phyloP scores from a whole-genome alignment of 78 protist species.

The Chrysochromulina tobinii region DNA sequence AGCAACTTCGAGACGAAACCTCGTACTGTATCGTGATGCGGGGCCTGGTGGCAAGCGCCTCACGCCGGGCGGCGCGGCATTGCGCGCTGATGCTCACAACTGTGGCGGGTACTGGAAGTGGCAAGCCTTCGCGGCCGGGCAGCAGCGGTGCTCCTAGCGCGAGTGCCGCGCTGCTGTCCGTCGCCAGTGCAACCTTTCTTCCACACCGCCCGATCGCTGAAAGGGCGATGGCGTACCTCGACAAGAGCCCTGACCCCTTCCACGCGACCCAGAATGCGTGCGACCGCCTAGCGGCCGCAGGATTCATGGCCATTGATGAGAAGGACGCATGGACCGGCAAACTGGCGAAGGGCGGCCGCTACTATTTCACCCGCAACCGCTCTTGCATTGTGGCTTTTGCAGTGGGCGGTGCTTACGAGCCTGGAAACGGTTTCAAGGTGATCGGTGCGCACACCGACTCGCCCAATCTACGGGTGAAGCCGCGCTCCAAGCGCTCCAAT shows the following conservation, averaged over 20 bases:
- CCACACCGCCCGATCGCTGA: not conserved
- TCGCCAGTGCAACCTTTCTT: too few species aligned
- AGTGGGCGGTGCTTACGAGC: constrained; percentile 78
- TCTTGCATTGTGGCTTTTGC: constrained; percentile 81
- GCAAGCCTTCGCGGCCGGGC: too few species aligned
- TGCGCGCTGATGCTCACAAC: too few species aligned
- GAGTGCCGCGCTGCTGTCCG: too few species aligned
- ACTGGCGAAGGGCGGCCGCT: constrained; percentile 63
- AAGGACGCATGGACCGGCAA: constrained; percentile 30
- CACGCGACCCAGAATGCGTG: not conserved
- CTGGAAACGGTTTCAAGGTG: constrained; percentile 41
- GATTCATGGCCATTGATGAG: constrained; percentile 68
- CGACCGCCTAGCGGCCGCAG: not conserved
- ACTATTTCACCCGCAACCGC: constrained; percentile 85
- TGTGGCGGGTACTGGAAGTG: too few species aligned
- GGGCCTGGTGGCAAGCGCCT: too few species aligned
- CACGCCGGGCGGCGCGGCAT: too few species aligned
- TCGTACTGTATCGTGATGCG: too few species aligned
- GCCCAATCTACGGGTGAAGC: not conserved
- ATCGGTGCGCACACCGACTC: constrained; percentile 48
- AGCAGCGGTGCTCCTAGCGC: too few species aligned
- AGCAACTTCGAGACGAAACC: too few species aligned
- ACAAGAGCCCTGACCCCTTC: not conserved
- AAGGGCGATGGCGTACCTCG: constrained; percentile 9
- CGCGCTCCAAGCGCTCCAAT: not conserved